A percentile compares a stretch with the other conserved stretches of the same genome.
phyloP scores from a whole-genome alignment of 768 basidiomycete species.

The Panaeolus cyanescens region DNA sequence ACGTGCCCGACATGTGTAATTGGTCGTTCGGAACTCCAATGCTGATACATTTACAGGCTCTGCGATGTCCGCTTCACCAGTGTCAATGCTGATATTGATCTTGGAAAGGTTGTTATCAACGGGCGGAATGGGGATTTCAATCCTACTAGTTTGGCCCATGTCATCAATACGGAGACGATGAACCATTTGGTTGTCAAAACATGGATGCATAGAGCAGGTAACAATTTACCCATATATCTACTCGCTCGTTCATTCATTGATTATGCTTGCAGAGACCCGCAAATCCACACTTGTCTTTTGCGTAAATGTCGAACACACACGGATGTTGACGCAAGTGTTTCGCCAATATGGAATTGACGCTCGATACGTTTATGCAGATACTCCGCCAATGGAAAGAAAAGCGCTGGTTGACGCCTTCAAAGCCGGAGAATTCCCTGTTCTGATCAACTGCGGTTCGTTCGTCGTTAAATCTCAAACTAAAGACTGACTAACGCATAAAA shows the following conservation, averaged over 20 bases:
- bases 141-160: conserved; percentile 72
- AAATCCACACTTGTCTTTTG: conserved; percentile 94
- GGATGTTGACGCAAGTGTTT: conserved; percentile 71
- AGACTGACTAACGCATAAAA: neutral
- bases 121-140: conserved; percentile 79
- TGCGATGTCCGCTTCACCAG: conserved; percentile 86
- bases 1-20: conserved; percentile 7
- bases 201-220: conserved; percentile 87
- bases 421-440: conserved; percentile 74
- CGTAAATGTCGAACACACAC: conserved; percentile 81
- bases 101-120: conserved; percentile 68
- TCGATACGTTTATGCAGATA: conserved; percentile 73
- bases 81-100: conserved; percentile 72
- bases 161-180: conserved; percentile 78
- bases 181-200: conserved; percentile 79
- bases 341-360: conserved; percentile 81
- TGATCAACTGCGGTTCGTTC: conserved; percentile 81
- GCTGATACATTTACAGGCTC: conserved; percentile 53
- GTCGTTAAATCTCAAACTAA: neutral
- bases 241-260: conserved; percentile 5
- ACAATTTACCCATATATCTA: conserved; percentile 15
- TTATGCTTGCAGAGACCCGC: conserved; percentile 45
- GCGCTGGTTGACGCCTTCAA: conserved; percentile 68
- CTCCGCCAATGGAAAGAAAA: conserved; percentile 63
- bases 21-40: conserved; percentile 1